phyloP scores from a whole-genome alignment of 148 eudicot genomes.

The Arctostaphylos glauca region DNA sequence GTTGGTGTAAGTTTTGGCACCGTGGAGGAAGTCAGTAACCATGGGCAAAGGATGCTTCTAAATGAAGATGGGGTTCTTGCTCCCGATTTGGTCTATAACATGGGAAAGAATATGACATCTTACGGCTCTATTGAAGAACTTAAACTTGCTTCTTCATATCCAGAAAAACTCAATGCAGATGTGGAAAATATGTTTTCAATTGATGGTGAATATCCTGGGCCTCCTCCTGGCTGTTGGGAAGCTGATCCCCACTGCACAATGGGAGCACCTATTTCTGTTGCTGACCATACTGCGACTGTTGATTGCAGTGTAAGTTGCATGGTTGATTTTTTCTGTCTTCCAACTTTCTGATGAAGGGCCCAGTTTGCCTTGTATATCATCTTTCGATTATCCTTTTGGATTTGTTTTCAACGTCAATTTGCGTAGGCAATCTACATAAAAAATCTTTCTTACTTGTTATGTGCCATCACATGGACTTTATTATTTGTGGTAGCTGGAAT shows the following conservation, averaged over 20 bases:
- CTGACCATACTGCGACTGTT: slow-evolving; percentile 22
- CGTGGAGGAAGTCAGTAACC: slow-evolving; percentile 17
- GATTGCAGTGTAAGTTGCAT: slow-evolving; percentile 48
- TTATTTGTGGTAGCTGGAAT: neutral
- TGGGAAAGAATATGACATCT: slow-evolving; percentile 18
- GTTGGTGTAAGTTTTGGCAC: slow-evolving; percentile 20
- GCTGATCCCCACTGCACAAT: slow-evolving; percentile 25
- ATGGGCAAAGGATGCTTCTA: slow-evolving; percentile 23
- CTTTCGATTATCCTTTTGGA: neutral
- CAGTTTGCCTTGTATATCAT: slow-evolving; percentile 13
- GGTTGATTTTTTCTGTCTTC: neutral
- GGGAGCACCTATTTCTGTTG: slow-evolving; percentile 30
- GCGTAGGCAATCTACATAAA: neutral
- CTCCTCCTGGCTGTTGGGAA: slow-evolving; percentile 21
- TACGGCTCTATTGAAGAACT: slow-evolving; percentile 24
- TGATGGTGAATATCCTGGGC: slow-evolving; percentile 32
- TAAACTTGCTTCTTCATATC: slow-evolving; percentile 27
- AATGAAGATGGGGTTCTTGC: slow-evolving; percentile 29
- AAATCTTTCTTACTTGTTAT: neutral
- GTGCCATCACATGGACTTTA: neutral
- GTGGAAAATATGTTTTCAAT: slow-evolving; percentile 22
- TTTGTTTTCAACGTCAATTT: neutral
- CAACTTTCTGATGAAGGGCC: neutral
- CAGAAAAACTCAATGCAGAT: slow-evolving; percentile 30
- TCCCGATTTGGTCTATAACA: slow-evolving; percentile 33